Evolutionary conservation across 192 early-diverging fungal genomes (phyloP).

Genomic region (Coemansia sp.): DNA sequence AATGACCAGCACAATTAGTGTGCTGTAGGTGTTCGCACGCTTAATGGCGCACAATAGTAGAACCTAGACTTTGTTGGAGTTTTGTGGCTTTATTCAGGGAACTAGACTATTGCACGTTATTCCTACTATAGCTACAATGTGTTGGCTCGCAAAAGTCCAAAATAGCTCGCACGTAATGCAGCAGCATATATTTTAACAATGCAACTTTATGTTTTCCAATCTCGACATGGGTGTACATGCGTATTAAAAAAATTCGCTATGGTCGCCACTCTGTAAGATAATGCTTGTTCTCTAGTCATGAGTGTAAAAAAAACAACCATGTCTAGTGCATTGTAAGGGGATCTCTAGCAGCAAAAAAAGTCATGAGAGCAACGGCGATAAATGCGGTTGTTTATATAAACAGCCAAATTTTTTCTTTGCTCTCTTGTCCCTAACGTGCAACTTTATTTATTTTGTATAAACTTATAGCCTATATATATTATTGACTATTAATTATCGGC

Average conservation of each 20-base stretch:
- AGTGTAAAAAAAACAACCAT: no score
- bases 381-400: no score
- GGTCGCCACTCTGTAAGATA: no score
- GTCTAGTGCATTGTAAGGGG: not conserved
- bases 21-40: not conserved
- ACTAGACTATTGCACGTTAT: not conserved
- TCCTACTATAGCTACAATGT: not conserved
- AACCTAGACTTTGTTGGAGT: not conserved
- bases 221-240: not conserved
- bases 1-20: not conserved
- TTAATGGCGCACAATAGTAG: not conserved
- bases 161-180: not conserved
- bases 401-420: not conserved
- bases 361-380: no score
- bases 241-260: no score
- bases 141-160: not conserved
- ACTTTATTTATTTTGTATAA: not conserved
- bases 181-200: not conserved
- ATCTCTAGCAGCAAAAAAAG: not conserved
- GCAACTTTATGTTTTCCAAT: not conserved
- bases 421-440: not conserved
- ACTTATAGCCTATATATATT: not conserved
- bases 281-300: no score
- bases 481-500: not conserved
- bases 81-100: not conserved